Percentiles rank a stretch among this genome's conserved stretches.
Conservation (phyloP, 805 yeast genomes). For the Suhomyces sp. region DNA sequence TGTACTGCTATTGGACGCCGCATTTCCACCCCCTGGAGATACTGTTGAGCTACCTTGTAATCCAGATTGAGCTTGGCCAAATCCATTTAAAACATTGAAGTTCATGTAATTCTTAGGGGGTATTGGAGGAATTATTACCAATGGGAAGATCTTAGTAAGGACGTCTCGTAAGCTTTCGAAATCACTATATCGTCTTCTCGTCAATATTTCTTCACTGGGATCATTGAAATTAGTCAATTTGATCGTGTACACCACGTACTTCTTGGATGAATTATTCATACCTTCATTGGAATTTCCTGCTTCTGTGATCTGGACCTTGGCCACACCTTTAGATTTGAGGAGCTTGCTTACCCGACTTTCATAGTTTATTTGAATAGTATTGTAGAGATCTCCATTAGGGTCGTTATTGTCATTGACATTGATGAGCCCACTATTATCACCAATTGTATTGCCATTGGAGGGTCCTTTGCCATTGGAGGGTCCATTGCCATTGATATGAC, state of each 20-base stretch:
- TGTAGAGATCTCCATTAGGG: slow-evolving; percentile 11
- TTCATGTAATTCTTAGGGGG: slow-evolving; percentile 55
- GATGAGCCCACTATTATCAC: not conserved
- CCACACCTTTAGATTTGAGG: slow-evolving; percentile 28
- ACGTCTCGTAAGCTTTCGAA: slow-evolving; percentile 80
- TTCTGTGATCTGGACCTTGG: slow-evolving; percentile 55
- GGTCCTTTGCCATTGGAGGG: too few species aligned
- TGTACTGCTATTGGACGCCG: not conserved
- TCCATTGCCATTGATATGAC: too few species aligned
- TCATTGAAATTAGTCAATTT: slow-evolving; percentile 47
- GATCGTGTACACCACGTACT: slow-evolving; percentile 80
- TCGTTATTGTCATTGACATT: too few species aligned
- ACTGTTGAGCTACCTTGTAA: slow-evolving; percentile 1
- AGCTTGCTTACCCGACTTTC: slow-evolving; percentile 38
- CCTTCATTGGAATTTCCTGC: slow-evolving; percentile 89
- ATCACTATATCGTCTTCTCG: slow-evolving; percentile 81
- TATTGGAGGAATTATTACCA: slow-evolving; percentile 86
- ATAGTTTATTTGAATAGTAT: slow-evolving; percentile 31
- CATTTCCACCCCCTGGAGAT: slow-evolving; percentile 1
- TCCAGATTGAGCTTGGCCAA: slow-evolving; percentile 19
- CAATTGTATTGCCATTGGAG: not conserved
- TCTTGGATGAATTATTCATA: slow-evolving; percentile 53
- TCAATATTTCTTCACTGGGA: slow-evolving; percentile 45
- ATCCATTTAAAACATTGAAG: slow-evolving; percentile 33
- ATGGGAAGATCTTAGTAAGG: slow-evolving; percentile 72